Evolutionary conservation across 805 yeast genomes (phyloP).

Genomic region (Candida parachauliodes): DNA sequence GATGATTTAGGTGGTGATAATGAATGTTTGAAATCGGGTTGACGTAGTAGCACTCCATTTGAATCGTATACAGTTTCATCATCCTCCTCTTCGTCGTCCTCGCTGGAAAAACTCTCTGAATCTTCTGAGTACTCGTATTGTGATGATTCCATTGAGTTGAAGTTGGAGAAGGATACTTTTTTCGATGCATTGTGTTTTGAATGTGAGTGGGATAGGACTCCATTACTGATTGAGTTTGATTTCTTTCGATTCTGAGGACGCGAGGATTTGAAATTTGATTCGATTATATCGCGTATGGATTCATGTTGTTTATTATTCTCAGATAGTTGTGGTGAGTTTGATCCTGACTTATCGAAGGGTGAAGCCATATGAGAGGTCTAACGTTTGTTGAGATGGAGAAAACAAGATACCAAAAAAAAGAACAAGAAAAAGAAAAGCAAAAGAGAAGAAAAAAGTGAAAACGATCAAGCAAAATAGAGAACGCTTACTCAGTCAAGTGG

Average conservation of each 20-base stretch:
- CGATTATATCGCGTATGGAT: constrained; percentile 9
- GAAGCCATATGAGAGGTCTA: too few species aligned
- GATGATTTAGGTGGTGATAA: background rate
- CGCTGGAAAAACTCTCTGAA: constrained; percentile 9
- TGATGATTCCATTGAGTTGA: constrained; percentile 9
- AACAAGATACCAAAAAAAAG: too few species aligned
- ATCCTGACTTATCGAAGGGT: constrained; percentile 3
- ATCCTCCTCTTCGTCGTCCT: constrained; percentile 10
- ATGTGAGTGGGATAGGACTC: constrained; percentile 10
- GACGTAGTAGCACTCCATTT: constrained; percentile 4
- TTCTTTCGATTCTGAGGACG: constrained; percentile 10
- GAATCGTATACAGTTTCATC: constrained; percentile 3
- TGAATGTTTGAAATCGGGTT: constrained; percentile 3
- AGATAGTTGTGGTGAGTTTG: constrained; percentile 1
- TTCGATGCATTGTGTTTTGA: constrained; percentile 10
- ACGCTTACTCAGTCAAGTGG: too few species aligned
- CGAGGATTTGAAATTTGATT: constrained; percentile 8
- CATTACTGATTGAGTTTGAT: constrained; percentile 17
- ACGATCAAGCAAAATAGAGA: too few species aligned
- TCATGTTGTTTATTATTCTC: constrained; percentile 6
- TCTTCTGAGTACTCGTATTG: constrained; percentile 6
- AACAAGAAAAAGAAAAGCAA: too few species aligned
- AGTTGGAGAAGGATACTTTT: constrained; percentile 16
- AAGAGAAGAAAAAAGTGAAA: too few species aligned
- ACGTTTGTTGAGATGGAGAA: too few species aligned